Conservation (phyloP, 352 stramenopile genomes). For the Hyaloperonospora arabidopsidis region DNA sequence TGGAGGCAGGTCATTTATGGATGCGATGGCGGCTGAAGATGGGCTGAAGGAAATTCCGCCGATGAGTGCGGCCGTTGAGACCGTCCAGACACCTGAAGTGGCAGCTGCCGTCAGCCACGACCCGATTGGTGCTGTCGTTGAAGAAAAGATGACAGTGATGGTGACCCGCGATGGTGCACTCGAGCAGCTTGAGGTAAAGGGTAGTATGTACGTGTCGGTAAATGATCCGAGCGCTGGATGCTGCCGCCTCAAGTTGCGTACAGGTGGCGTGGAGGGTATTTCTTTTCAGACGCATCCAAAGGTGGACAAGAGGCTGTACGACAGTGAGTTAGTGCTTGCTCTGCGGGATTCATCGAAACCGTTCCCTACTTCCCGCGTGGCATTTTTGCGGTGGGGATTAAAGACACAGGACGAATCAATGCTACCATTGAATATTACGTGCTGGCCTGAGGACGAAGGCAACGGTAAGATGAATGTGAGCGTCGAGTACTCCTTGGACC, state of each 20-base stretch:
- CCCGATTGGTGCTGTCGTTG: conserved; percentile 71
- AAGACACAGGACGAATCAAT: conserved; percentile 85
- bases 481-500: conserved; percentile 83
- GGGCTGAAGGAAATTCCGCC: conserved; percentile 81
- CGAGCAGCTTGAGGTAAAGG: conserved; percentile 84
- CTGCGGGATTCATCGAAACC: conserved; percentile 78
- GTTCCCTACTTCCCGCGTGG: conserved; percentile 73
- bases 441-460: conserved; percentile 81
- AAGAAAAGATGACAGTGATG: conserved; percentile 83
- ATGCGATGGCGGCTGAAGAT: conserved; percentile 81
- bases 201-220: conserved; percentile 76
- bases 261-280: conserved; percentile 57
- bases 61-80: conserved; percentile 65
- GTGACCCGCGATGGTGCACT: conserved; percentile 74
- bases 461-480: conserved; percentile 84
- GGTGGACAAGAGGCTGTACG: conserved; percentile 83
- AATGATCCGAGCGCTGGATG: conserved; percentile 64
- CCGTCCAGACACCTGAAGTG: conserved; percentile 48
- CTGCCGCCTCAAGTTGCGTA: conserved; percentile 70
- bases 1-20: conserved; percentile 75
- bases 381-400: conserved; percentile 77
- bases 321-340: conserved; percentile 68
- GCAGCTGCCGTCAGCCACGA: conserved; percentile 66
- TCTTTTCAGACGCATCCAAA: conserved; percentile 84
- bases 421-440: conserved; percentile 80